These are phyloP conservation scores for Sporothrix euskadiensis DNA, from an alignment of 2,329 filamentous ascomycete genomes.

Conservation along the genomic window DNA sequence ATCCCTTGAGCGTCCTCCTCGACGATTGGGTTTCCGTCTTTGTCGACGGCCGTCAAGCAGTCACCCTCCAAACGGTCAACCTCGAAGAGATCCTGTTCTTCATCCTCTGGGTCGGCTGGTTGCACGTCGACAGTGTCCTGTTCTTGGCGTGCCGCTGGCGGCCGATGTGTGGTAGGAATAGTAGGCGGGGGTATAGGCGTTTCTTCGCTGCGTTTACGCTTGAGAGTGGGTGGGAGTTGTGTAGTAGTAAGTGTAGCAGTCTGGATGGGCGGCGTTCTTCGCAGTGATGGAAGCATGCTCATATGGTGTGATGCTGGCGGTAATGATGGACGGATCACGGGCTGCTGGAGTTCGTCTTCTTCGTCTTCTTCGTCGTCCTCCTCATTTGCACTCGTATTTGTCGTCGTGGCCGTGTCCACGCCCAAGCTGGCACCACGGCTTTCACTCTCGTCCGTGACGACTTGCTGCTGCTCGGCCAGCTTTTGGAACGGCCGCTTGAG, in stretches of 20 bases:
- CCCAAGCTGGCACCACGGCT: neutral
- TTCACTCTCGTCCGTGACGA: neutral
- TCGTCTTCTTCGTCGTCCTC: neutral
- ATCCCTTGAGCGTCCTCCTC: conserved; percentile 34
- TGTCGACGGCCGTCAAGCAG: conserved; percentile 50
- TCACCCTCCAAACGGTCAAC: conserved; percentile 35
- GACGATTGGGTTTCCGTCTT: conserved; percentile 39
- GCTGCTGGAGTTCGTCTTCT: neutral
- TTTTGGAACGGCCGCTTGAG: conserved; percentile 23
- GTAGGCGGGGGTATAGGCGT: conserved; percentile 2
- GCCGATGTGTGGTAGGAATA: neutral
- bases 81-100: conserved; percentile 35
- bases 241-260: neutral
- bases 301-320: neutral
- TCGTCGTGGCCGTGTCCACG: neutral
- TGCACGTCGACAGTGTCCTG: conserved; percentile 18
- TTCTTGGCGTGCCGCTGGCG: neutral
- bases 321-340: neutral
- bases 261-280: neutral
- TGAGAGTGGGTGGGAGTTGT: neutral
- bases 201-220: conserved; percentile 9
- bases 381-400: conserved; percentile 3
- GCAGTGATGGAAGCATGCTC: conserved; percentile 1
- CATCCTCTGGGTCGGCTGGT: conserved; percentile 27
- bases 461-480: neutral